Base-by-base conservation (phyloP, 2,329 filamentous ascomycete genomes). In the Intubia oerlemansii region DNA sequence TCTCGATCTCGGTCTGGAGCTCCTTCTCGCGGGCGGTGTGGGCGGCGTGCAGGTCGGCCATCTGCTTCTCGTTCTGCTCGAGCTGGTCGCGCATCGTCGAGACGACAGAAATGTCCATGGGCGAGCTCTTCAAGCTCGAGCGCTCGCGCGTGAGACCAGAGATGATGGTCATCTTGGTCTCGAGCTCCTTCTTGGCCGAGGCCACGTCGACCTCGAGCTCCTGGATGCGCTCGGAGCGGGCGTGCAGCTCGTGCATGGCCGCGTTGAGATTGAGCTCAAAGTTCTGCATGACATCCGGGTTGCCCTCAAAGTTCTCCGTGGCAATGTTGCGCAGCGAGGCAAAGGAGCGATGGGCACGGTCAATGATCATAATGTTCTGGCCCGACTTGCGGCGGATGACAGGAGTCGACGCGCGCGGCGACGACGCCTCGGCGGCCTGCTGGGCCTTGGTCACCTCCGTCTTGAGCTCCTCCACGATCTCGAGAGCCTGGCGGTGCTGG, bases 111-210 rank as follows among this genome's bases (percentile, higher is more conserved):
- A 93, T 90, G 44, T 98, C 88, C 44, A 92, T 73, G 7, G 82
- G 77, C 15, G 77, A 76, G 3, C 47, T 65, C 46, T 85, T 81
- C 53, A 93, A 62, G 52, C 82, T 93, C 4, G 81, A 85, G 34
- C 90, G 65, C 50, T 98, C 90, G 30, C 88, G 74, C 4, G 88
- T 91, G 37, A 98, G 59, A 6, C 88, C 88, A 17, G 81, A 80
- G 41, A 98, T 95, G 44, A 98, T 84, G 17, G 80, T 79, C 59
- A 85, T 82, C 64, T 98, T 98, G 36, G 67, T 73, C 45, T 98
- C 88, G 75, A 95, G 91, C 49, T 98, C 88, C 55, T 82, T 92
- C 56, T 80, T 88, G 14, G 82, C 68, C 4, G 69, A 72, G 16
- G 71, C 59, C 32, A 93, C 66, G 40, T 92, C 85, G 5, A 71